Evolutionary conservation across 495 filamentous ascomycete species (phyloP), one percentile per base, ranked within the genome.

Genomic region (Saxophila tyrrhenica): DNA sequence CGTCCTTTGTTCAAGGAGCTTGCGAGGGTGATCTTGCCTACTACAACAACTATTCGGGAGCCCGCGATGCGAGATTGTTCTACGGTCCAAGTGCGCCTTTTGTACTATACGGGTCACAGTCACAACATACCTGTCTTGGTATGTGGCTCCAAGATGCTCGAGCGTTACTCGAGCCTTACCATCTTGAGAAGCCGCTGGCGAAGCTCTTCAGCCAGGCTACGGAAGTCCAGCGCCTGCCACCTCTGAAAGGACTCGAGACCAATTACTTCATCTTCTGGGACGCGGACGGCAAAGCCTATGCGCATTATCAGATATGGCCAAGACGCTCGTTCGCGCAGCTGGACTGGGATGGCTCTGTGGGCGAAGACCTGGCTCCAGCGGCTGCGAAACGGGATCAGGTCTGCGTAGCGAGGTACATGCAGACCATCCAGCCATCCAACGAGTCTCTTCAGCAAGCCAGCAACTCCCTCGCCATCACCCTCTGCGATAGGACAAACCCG

Each of bases 181-280:
- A 44, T 21, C 15, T 44, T n/a, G 41, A 44, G 16, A 17, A n/a
- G n/a, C 16, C 41, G 7, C 41, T 44, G n/a, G 15, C 41, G n/a
- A 44, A 44, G 41, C 55, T 52, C 23, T 78, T 76, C 54, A 56
- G 59, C 0, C 39, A 50, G 16, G 68, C 64, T 1, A 75, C 69
- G 0, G 76, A 78, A 57, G 59, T 80, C 9, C 70, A 71, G 32
- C 68, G 76, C 0, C 75, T 74, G 2, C 38, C 29, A 3, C 65
- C 70, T 2, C 72, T 62, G 50, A 43, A 47, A 5, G 24, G 57
- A 8, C 39, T 78, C 3, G 76, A 80, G 62, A 79, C 79, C 71
- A 78, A 80, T 55, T 80, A 69, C 67, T 78, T 80, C 39, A 22
- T 75, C 9, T 80, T 78, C 64, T 79, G 77, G 76, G 74, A 77